These are phyloP conservation scores for Punica granatum DNA, from an alignment of 345 rosid genomes.

Conservation along the genomic window DNA sequence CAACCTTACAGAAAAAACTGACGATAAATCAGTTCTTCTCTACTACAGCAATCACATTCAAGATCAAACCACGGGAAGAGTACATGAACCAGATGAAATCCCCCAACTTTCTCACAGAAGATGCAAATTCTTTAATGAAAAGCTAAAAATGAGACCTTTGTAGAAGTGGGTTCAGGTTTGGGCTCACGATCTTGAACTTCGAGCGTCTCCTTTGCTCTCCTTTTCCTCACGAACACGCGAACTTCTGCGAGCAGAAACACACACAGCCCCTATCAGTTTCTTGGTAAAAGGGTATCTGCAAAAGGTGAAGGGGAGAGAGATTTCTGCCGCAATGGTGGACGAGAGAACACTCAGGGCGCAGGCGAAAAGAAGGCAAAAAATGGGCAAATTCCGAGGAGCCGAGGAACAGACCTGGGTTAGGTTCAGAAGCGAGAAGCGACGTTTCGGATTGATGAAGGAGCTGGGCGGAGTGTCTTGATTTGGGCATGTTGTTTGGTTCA, in stretches of 20 bases:
- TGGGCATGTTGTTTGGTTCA: constrained; percentile 18
- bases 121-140: not conserved
- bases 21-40: not conserved
- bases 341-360: not conserved
- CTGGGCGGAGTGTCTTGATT: constrained; percentile 20
- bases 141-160: constrained; percentile 18
- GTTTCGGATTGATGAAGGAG: not conserved
- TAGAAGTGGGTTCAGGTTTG: constrained; percentile 14
- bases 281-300: constrained; percentile 11
- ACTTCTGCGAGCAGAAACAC: constrained; percentile 21
- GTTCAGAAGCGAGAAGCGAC: constrained; percentile 13
- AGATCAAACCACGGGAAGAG: not conserved
- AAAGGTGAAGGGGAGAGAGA: not conserved
- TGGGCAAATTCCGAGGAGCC: not conserved
- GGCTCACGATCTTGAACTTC: constrained; percentile 18
- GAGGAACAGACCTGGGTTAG: constrained; percentile 26
- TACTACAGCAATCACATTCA: not conserved
- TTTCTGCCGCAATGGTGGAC: not conserved
- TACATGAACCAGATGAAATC: not conserved
- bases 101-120: too few relatives aligned
- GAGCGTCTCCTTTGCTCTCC: constrained; percentile 31
- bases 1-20: not conserved
- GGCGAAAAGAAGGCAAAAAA: not conserved
- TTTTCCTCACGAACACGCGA: constrained; percentile 52
- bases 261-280: constrained; percentile 6